Conservation (phyloP, 345 rosid species). For the Salix purpurea region DNA sequence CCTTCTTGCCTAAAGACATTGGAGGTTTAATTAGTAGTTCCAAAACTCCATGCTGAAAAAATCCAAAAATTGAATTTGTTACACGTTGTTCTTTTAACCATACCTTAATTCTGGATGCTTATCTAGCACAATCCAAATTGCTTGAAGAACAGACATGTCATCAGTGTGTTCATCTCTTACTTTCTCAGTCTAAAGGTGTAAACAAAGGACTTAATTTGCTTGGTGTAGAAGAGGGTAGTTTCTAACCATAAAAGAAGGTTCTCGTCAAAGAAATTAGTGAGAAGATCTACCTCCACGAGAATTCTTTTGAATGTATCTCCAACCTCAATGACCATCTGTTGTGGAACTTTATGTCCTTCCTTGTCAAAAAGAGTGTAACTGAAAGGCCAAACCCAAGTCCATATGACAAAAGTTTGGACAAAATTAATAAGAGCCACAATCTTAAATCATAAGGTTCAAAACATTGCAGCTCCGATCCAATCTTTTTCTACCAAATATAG, state of each 20-base stretch:
- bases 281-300: conserved; percentile 57
- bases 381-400: conserved; percentile 25
- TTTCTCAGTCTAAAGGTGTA: conserved; percentile 54
- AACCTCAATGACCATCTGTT: conserved; percentile 58
- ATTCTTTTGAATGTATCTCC: conserved; percentile 77
- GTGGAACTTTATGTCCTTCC: conserved; percentile 62
- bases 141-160: conserved; percentile 89
- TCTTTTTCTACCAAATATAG: not conserved
- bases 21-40: conserved; percentile 9
- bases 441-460: not conserved
- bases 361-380: conserved; percentile 65
- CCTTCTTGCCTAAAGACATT: conserved; percentile 58
- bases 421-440: not conserved
- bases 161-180: conserved; percentile 61
- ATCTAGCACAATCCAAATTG: conserved; percentile 61
- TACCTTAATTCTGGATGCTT: conserved; percentile 80
- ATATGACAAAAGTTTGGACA: conserved; percentile 13
- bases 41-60: not conserved
- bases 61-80: not conserved
- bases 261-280: not conserved
- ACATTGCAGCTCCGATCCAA: conserved; percentile 1
- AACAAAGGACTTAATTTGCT: conserved; percentile 12
- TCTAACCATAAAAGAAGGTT: not conserved
- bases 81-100: not conserved
- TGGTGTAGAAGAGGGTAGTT: not conserved